Conservation (phyloP, 169 alveolate species). For the Plasmodium gaboni region DNA sequence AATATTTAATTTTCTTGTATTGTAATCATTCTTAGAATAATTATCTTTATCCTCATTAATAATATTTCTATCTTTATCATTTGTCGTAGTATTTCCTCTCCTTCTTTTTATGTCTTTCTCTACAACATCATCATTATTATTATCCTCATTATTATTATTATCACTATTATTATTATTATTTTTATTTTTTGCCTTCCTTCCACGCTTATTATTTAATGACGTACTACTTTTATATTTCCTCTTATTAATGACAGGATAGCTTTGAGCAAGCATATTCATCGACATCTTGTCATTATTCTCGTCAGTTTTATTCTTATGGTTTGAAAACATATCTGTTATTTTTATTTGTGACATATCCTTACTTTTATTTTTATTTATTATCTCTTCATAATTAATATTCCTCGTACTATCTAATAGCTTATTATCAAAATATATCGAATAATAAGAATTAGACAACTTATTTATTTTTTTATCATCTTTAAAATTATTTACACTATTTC, state of each 20-base stretch:
- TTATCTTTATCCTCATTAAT: neutral
- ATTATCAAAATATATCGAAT: conserved; percentile 1
- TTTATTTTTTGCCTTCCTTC: neutral
- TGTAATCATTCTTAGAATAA: neutral
- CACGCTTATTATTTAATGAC: no score
- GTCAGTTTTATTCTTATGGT: no score
- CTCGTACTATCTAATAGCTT: neutral
- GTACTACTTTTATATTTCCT: no score
- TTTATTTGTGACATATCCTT: no score
- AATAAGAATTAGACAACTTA: neutral
- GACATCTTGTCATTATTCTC: no score
- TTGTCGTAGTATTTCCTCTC: neutral
- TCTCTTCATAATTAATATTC: no score
- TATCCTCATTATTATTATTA: neutral
- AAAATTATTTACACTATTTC: neutral
- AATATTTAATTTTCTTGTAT: no score
- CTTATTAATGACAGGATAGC: no score
- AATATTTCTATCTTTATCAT: neutral
- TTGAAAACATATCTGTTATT: no score
- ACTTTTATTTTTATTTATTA: no score
- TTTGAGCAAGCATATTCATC: no score
- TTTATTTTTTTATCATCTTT: neutral
- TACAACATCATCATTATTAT: neutral
- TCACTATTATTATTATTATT: neutral
- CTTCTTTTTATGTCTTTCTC: neutral